These are phyloP conservation scores for Orobanche coerulescens DNA, from an alignment of 257 asterid genomes.

Conservation along the genomic window DNA sequence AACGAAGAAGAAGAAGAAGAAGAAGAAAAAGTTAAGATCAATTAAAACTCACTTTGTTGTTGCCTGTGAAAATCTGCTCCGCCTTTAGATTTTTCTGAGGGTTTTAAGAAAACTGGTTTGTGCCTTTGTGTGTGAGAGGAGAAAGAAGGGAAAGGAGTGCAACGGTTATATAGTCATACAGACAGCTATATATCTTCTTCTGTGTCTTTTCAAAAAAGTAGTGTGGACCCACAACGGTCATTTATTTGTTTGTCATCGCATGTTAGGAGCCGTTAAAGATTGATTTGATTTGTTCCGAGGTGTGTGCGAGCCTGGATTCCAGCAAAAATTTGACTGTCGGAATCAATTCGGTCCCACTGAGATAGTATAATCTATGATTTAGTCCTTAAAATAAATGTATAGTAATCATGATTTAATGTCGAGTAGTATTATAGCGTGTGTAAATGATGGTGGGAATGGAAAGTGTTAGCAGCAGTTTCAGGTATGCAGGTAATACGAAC, in stretches of 20 bases:
- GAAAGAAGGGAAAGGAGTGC: background rate
- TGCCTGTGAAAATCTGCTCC: background rate
- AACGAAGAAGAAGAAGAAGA: background rate
- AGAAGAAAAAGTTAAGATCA: background rate
- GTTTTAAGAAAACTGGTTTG: background rate
- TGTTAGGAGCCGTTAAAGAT: slow-evolving; percentile 68
- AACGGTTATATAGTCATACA: slow-evolving; percentile 44
- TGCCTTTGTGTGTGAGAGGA: slow-evolving; percentile 6
- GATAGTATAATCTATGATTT: too few relatives aligned
- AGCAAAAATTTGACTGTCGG: slow-evolving; percentile 38
- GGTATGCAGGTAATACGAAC: too few relatives aligned
- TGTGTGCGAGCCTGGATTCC: slow-evolving; percentile 42
- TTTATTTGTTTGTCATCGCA: slow-evolving; percentile 37
- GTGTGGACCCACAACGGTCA: slow-evolving; percentile 68
- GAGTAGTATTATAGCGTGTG: too few relatives aligned
- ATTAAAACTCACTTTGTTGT: slow-evolving; percentile 16
- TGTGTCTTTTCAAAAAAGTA: too few relatives aligned
- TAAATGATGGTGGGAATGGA: too few relatives aligned
- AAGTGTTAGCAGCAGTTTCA: too few relatives aligned
- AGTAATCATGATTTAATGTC: too few relatives aligned
- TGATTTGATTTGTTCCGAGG: slow-evolving; percentile 19
- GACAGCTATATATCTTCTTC: too few relatives aligned
- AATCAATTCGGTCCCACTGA: slow-evolving; percentile 37
- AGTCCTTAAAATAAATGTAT: too few relatives aligned
- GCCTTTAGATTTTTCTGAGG: background rate